A percentile compares a stretch with the other conserved stretches of the same genome.
phyloP scores from a whole-genome alignment of 2,329 filamentous ascomycete species.

The Colletotrichum sp. region DNA sequence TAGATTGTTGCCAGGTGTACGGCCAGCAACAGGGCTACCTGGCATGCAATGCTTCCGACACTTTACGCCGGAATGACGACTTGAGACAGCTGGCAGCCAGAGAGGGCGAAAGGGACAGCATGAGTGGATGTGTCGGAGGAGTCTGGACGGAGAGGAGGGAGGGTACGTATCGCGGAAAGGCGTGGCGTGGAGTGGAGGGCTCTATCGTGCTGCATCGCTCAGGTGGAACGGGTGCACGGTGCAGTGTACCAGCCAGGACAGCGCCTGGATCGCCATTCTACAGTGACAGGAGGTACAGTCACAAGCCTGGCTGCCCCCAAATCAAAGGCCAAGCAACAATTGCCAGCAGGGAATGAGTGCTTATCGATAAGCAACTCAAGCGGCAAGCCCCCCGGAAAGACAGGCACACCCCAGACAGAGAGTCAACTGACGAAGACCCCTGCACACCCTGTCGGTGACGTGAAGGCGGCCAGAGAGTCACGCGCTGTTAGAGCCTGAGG shows the following conservation, averaged over 20 bases:
- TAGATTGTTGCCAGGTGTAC: neutral
- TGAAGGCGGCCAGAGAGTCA: conserved; percentile 20
- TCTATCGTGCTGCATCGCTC: conserved; percentile 5
- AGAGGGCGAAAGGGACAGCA: neutral
- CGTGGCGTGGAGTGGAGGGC: neutral
- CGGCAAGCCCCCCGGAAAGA: neutral
- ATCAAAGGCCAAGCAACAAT: neutral
- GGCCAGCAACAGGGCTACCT: neutral
- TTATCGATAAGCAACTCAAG: conserved; percentile 17
- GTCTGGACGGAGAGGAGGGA: neutral
- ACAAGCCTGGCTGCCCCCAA: neutral
- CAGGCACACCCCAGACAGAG: neutral
- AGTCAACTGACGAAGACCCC: conserved; percentile 16
- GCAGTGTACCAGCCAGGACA: neutral
- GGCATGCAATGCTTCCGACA: neutral
- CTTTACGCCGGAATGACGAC: neutral
- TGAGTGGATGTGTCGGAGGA: neutral
- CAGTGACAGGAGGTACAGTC: neutral
- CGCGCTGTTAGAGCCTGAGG: conserved; percentile 12
- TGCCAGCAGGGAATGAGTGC: neutral
- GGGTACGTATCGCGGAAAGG: neutral
- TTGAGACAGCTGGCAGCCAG: neutral
- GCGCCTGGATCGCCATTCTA: neutral
- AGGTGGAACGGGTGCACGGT: conserved; percentile 11
- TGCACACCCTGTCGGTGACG: conserved; percentile 19